These are phyloP conservation scores for Tulasnella sp. DNA, from an alignment of 768 basidiomycete species.

Conservation along the genomic window DNA sequence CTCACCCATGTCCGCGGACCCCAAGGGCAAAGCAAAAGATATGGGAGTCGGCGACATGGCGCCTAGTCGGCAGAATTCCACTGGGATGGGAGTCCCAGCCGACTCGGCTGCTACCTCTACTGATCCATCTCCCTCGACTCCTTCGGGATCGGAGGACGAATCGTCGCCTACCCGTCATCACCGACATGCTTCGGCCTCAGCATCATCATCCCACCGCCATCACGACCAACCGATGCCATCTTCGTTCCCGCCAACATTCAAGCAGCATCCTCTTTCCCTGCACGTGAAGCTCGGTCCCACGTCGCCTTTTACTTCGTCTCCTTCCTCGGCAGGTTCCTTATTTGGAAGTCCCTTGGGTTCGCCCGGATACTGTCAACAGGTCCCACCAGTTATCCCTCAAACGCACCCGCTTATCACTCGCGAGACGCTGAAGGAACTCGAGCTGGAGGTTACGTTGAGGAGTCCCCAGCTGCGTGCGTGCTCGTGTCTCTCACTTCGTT, in stretches of 20 bases:
- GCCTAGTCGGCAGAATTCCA: background rate
- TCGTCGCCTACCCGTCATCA: background rate
- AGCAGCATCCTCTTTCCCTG: background rate
- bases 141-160: constrained; percentile 3
- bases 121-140: background rate
- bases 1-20: background rate
- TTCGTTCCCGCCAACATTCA: background rate
- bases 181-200: constrained; percentile 5
- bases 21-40: constrained; percentile 7
- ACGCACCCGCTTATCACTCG: constrained; percentile 71
- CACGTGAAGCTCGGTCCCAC: background rate
- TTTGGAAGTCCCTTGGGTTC: background rate
- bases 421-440: constrained; percentile 74
- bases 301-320: background rate
- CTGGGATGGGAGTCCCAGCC: background rate
- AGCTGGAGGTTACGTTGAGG: constrained; percentile 74
- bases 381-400: constrained; percentile 45
- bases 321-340: constrained; percentile 28
- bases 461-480: constrained; percentile 85
- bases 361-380: background rate
- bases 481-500: constrained; percentile 21
- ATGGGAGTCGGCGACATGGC: background rate
- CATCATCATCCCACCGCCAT: background rate
- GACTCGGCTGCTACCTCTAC: background rate
- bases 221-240: background rate